phyloP scores from a whole-genome alignment of 1,284 basidiomycete genomes.

The Fereydounia khargensis region DNA sequence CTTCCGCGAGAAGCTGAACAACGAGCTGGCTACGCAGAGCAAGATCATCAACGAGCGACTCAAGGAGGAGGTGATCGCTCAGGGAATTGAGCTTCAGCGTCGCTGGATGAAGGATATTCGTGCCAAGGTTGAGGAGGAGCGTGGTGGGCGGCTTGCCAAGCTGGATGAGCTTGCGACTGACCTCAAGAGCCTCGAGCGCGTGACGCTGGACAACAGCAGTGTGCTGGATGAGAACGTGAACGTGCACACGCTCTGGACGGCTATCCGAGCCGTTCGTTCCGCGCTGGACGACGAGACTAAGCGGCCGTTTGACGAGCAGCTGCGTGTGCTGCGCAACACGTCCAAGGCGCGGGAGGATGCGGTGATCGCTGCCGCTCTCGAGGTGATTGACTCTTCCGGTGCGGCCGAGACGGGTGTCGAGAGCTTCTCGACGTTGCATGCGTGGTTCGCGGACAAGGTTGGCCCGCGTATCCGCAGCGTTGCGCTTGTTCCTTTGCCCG shows the following conservation, averaged over 20 bases:
- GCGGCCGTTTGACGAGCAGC: conserved; percentile 83
- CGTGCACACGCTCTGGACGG: conserved; percentile 67
- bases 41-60: conserved; percentile 83
- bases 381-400: conserved; percentile 65
- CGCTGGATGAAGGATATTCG: conserved; percentile 96
- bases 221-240: conserved; percentile 87
- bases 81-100: conserved; percentile 94
- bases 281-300: conserved; percentile 64
- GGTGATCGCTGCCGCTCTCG: conserved; percentile 38
- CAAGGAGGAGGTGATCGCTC: conserved; percentile 89
- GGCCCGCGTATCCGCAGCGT: conserved; percentile 81
- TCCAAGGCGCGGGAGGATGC: conserved; percentile 64
- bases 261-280: conserved; percentile 57
- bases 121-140: conserved; percentile 90
- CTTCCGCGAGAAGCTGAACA: conserved; percentile 82
- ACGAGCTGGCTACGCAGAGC: conserved; percentile 82
- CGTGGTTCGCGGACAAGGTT: conserved; percentile 84
- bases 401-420: conserved; percentile 79
- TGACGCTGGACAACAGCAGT: conserved; percentile 84
- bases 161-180: conserved; percentile 87
- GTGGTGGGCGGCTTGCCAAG: conserved; percentile 89
- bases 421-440: conserved; percentile 79
- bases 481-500: conserved; percentile 74
- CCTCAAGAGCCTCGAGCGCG: conserved; percentile 83
- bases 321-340: conserved; percentile 72